Base-by-base conservation (phyloP, 2,329 filamentous ascomycete species). In the Domatiomyces catenatus region DNA sequence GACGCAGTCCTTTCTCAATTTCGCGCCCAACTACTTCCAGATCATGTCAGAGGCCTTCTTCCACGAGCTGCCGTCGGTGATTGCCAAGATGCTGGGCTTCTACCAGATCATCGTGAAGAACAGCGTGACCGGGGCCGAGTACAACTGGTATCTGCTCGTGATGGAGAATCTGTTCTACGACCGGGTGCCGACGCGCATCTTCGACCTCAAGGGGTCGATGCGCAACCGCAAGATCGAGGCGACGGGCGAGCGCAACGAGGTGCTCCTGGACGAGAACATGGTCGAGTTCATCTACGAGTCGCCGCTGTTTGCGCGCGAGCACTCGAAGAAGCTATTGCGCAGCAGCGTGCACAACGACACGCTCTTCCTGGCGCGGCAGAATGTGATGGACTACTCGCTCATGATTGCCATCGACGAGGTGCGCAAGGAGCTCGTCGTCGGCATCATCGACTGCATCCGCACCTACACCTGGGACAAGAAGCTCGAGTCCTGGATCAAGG, bases 381-480 rank as follows among this genome's bases (percentile, higher is more conserved):
- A 96, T 61, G 92, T 98, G 50, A 98, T 98, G 92, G 92, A 98
- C 68, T 98, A 98, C 69, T 92, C 84, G 20, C 76, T 98, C 44
- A 98, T 98, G 92, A 89, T 95, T 50, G 93, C 90, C 0, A 93
- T 98, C 44, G 90, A 98, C 61, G 92, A 95, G 64, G 75, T 76
- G 39, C 79, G 81, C 56, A 89, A 90, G 61, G 90, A 98, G 68
- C 78, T 98, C 12, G 87, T 96, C 12, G 89, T 98, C 1, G 92
- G 92, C 3, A 96, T 98, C 61, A 96, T 98, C 57, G 90, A 98
- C 66, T 96, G 92, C 65, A 96, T 98, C 58, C 81, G 92, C 50
- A 98, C 92, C 0, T 98, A 96, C 64, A 98, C 92, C 0, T 98
- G 92, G 88, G 92, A 98, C 71, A 98, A 98, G 75, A 95, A 95